Evolutionary conservation across 225 moss, liverwort and hornwort species (phyloP), one percentile per base, ranked within the genome.

Genomic region (Pleurozium schreberi): DNA sequence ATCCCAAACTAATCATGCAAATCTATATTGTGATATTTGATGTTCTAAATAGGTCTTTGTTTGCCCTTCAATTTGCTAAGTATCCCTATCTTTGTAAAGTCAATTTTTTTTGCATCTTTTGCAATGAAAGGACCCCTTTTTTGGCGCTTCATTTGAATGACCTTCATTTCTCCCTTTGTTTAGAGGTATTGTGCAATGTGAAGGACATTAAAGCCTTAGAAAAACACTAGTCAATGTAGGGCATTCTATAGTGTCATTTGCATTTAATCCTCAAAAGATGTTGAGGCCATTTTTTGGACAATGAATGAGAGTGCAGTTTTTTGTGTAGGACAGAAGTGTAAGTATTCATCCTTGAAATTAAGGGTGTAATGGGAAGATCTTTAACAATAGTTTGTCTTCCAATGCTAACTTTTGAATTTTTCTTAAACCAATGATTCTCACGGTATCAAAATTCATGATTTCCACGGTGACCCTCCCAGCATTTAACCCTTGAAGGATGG

Each of bases 81-180:
- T 69, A 69, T 40, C 14, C 14, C 40, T 42, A 40, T 0, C 1
- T 40, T 69, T 40, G 4, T 69, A 42, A 14, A 3, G 5, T 40
- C 14, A 40, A 13, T 25, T 14, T 40, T 40, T 68, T 25, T 69
- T 69, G 25, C 25, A 69, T 69, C 23, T 69, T 69, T 40, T 3
- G 25, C 40, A 69, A 69, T 40, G 14, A 22, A 69, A 69, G 14
- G 23, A 1, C 4, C 13, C 1, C 8, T 18, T 33, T 8, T 12
- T 2, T 2, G 6, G 8, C 2, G 0, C 6, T n/a, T 12, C 11
- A n/a, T 22, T 68, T n/a, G 12, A 68, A 40, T 69, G 14, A 13
- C 8, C 40, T 0, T 40, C 68, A 68, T 68, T 22, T 68, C 4
- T 7, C 23, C 40, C 25, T 69, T 68, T n/a, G n/a, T 40, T 40